Evolutionary conservation across 192 early-diverging fungal genomes (phyloP), one percentile per base, ranked within the genome.

Genomic region (Coemansia aciculifera): DNA sequence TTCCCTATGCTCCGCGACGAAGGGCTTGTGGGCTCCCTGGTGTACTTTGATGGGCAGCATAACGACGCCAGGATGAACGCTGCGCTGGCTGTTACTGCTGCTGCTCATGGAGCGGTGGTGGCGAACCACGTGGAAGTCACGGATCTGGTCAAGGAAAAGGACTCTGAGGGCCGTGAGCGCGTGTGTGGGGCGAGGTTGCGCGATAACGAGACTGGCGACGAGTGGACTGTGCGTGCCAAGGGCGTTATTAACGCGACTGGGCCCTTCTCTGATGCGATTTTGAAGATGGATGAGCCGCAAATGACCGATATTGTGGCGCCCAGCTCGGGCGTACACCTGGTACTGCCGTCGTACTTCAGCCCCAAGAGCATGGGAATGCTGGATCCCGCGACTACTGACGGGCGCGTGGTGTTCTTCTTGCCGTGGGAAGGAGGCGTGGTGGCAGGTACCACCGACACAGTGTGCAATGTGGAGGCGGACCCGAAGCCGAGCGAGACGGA

Each of bases 1-100:
- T 98, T 98, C 79, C 96, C 96, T 3, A 96, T 96, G 95, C 85
- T 98, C 44, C 92, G 93, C 70, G 86, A 87, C 59, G 92, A 96
- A 39, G 85, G 87, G 19, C 77, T 98, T 49, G 93, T 93, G 9
- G 96, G 94, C n/a, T 95, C 95, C 17, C 80, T 98, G 69, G 92
- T 98, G 24, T 98, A 97, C 74, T 98, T 95, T 82, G 96, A 98
- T 78, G 96, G 94, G 48, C 95, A 96, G 63, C 96, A 98, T 78
- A 98, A 98, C 83, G 96, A 98, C 61, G 92, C 95, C 3, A 87
- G 96, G 49, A 97, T 98, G 96, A 97, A 97, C 76, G 93, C 96
- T 2, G 92, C 94, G 2, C 81, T 98, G 32, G 94, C 92, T 3
- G 85, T 97, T 62, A 97, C 96, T 0, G 95, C 96, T 11, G 90